Conservation (phyloP, 129 eudicot species). For the Tagetes erecta region DNA sequence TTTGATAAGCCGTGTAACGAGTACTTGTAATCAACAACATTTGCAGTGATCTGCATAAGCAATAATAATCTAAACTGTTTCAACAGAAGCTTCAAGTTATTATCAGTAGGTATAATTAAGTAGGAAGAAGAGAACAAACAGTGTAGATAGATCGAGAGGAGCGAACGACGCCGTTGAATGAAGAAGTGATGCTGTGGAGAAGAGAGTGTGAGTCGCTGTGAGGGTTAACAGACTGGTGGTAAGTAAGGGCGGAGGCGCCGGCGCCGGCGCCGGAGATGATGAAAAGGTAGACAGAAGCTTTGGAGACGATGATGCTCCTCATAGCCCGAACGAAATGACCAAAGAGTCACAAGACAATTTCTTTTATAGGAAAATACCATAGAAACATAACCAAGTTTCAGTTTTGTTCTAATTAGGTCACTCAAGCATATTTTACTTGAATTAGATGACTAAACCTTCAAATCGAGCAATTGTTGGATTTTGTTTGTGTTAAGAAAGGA, state of each 20-base stretch:
- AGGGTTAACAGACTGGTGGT: constrained; percentile 38
- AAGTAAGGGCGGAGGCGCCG: constrained; percentile 35
- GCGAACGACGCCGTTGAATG: constrained; percentile 63
- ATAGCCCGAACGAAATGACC: constrained; percentile 19
- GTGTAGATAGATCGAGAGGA: constrained; percentile 79
- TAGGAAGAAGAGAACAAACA: constrained; percentile 30
- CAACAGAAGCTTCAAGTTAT: background rate
- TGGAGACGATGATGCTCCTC: constrained; percentile 40
- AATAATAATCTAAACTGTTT: background rate
- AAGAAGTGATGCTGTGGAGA: constrained; percentile 26
- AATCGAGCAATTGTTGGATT: no score
- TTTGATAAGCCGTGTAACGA: constrained; percentile 59
- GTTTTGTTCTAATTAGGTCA: no score
- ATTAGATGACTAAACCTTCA: no score
- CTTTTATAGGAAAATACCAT: no score
- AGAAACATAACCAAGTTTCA: no score
- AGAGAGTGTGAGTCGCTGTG: constrained; percentile 24
- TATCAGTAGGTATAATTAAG: background rate
- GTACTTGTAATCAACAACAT: constrained; percentile 80
- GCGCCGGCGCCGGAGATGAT: constrained; percentile 43
- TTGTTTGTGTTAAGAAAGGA: no score
- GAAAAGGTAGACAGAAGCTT: constrained; percentile 42
- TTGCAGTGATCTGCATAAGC: constrained; percentile 55
- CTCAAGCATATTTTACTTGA: no score
- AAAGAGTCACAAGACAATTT: background rate